Base-by-base conservation (phyloP, 176 grass and related monocot genomes). In the Oryza longistaminata region DNA sequence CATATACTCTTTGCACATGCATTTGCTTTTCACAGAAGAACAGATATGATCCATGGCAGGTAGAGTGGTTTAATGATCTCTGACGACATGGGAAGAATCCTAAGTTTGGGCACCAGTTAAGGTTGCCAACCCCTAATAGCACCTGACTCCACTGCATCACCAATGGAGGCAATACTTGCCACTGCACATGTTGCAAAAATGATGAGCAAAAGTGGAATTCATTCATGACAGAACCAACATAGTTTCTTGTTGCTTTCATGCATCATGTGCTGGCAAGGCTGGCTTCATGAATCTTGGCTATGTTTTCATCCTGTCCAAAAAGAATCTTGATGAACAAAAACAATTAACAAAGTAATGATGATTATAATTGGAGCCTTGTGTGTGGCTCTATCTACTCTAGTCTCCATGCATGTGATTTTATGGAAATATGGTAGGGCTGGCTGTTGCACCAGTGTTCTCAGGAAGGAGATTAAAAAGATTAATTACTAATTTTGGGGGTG, bases 201-300 rank as follows among this genome's bases (percentile, higher is more conserved):
- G 21, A 58, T 22, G 66, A 73, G 21, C 58, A 74, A 17, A 29
- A 29, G 17, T 72, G 73, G 34, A 9, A 58, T 13, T 22, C 4
- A 35, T 4, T 40, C 26, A 62, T 75, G 78, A 73, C 14, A 71
- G 14, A 52, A 68, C 21, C 12, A 27, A 9, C 65, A 77, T 26
- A 45, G 26, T 62, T 46, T 82, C 25, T 44, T 68, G 68, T 86
- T 45, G 68, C 84, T 74, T 83, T 83, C 84, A 66, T 37, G 21
- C 34, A 35, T 35, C 26, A 14, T 64, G 24, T 10, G 34, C 34
- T 35, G 34, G 34, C 34, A 35, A 35, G 34, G 64, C 39, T 71
- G 58, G 58, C 52, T 19, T 61, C 58, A 61, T 61, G 21, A 61
- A 61, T 61, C 19, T 61, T 61, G 58, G 21, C 8, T 24, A 22